Evolutionary conservation across 78 protist genomes (phyloP).

Genomic region (Planoprotostelium fungivorum): DNA sequence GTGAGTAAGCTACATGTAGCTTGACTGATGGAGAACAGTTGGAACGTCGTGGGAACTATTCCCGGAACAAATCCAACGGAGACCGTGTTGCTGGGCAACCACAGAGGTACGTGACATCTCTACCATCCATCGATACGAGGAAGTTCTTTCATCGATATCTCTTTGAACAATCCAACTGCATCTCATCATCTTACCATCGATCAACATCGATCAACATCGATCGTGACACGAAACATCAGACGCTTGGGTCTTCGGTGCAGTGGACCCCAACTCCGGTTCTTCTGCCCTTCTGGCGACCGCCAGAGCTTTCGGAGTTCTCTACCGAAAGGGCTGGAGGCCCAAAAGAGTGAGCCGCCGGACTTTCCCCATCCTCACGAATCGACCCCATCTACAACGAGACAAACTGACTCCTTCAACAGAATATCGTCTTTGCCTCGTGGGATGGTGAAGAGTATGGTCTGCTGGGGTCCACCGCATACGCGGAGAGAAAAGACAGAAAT

Average conservation of each 20-base stretch:
- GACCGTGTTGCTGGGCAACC: background rate
- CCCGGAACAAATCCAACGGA: background rate
- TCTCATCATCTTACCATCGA: background rate
- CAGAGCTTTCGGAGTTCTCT: background rate
- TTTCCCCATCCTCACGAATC: background rate
- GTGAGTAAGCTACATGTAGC: background rate
- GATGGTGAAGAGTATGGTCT: constrained; percentile 55
- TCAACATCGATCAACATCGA: background rate
- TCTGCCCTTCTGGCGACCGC: constrained; percentile 16
- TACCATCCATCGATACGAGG: too few relatives aligned
- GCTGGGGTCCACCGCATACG: constrained; percentile 25
- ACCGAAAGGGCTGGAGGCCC: constrained; percentile 26
- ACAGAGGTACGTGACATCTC: background rate
- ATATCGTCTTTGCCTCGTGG: constrained; percentile 15
- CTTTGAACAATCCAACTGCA: background rate
- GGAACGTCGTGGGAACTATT: background rate
- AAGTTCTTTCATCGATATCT: too few relatives aligned
- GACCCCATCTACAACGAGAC: background rate
- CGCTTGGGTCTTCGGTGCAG: constrained; percentile 63
- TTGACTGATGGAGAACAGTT: background rate
- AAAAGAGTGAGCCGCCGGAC: constrained; percentile 9
- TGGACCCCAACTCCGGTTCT: constrained; percentile 51
- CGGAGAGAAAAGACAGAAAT: background rate
- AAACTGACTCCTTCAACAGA: background rate
- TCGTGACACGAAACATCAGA: constrained; percentile 12